Base-by-base conservation (phyloP, 2,329 filamentous ascomycete species). In the Neopestalotiopsis sp. region DNA sequence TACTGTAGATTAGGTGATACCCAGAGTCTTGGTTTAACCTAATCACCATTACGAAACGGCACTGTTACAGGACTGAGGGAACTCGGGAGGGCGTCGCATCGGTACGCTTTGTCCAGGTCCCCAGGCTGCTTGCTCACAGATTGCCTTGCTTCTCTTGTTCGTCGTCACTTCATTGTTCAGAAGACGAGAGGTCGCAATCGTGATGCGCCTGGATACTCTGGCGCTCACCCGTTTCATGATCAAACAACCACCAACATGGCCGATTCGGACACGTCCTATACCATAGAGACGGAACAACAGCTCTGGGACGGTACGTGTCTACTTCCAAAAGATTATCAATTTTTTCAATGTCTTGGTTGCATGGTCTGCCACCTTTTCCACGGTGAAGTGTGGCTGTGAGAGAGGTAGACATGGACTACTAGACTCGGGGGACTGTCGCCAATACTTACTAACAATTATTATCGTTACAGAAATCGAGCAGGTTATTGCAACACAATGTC, bases 281-380 rank as follows among this genome's bases (percentile, higher is more conserved):
- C 86, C 78, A 87, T 93, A 81, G 92, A 95, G 81, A 91, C 90
- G 81, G 93, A 94, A 83, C 89, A 94, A 80, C 91, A 95, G 82
- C 94, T 97, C 84, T 98, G 94, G 95, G 87, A 91, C 82, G 93
- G 95, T 97, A 80, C 79, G 87, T 74, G 73, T 81, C 78, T 17
- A 66, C 67, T 24, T 57, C 17, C 30, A 28, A 28, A 28, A 28
- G 24, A 28, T 28, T 2, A 28, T 28, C 24, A 28, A 28, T 28
- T 28, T 28, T 28, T 28, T 28, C 24, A 28, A 28, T 28, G 24
- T 28, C 24, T 28, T 28, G 24, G 24, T 28, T 28, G 24, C 24
- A 28, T 28, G 24, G 24, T 28, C 24, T 28, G 24, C 24, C 24
- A 28, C 24, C 24, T 28, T 28, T 28, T 28, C 24, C 24, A 28